Conservation (phyloP, 169 alveolate genomes). For the Amoebophrya sp. region DNA sequence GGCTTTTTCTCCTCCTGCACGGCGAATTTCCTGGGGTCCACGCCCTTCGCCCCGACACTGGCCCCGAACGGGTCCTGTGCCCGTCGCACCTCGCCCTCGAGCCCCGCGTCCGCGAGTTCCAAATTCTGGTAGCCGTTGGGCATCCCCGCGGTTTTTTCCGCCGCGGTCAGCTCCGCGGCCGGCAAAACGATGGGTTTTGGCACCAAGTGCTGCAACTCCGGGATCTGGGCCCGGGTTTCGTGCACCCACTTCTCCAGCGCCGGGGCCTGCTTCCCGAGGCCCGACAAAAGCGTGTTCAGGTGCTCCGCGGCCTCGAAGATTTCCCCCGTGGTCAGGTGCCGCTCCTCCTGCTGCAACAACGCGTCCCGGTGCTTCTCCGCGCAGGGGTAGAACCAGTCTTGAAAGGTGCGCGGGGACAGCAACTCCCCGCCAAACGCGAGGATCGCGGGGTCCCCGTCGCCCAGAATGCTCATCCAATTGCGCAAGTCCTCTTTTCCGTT, state of each 20-base stretch:
- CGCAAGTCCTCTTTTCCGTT: background rate
- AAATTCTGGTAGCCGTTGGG: background rate
- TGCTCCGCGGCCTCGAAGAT: conserved; percentile 13
- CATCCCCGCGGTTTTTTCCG: background rate
- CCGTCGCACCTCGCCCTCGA: background rate
- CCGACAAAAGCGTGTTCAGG: background rate
- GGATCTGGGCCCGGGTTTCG: background rate
- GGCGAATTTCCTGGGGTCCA: too few species aligned
- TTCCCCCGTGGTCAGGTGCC: background rate
- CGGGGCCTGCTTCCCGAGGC: background rate
- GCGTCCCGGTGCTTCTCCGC: background rate
- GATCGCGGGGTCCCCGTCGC: background rate
- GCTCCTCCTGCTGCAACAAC: background rate
- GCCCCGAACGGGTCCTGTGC: background rate
- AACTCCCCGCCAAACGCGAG: background rate
- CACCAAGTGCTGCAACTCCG: background rate
- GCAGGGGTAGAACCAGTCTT: background rate
- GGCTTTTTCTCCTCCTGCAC: background rate
- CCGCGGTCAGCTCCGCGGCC: background rate
- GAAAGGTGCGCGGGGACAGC: background rate
- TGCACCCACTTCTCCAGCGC: conserved; percentile 18
- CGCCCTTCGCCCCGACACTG: background rate
- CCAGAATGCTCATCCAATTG: background rate
- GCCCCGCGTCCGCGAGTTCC: background rate
- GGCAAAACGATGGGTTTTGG: background rate